phyloP scores from a whole-genome alignment of 148 eudicot genomes.

The Cornus controversa region DNA sequence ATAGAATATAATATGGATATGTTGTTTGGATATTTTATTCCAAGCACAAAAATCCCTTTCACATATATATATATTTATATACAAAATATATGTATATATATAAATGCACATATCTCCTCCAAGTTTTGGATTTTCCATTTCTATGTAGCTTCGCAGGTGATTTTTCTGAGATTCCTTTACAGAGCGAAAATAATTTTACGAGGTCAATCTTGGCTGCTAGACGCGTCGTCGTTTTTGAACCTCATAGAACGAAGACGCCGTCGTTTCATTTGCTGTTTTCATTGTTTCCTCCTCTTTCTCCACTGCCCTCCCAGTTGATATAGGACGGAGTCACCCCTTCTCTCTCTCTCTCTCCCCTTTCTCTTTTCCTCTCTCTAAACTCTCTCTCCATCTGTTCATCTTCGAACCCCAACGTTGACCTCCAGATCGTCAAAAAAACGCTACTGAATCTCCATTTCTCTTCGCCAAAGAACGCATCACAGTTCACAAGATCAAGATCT shows the following conservation, averaged over 20 bases:
- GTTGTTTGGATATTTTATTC: too few relatives aligned
- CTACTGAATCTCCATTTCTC: neutral
- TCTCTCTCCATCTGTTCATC: neutral
- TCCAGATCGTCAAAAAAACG: neutral
- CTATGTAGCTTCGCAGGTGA: neutral
- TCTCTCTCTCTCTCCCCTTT: neutral
- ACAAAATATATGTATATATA: too few relatives aligned
- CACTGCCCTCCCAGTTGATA: too few relatives aligned
- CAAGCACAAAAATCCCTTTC: neutral
- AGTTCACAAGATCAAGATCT: conserved; percentile 5
- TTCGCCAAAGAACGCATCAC: neutral
- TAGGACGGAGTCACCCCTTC: too few relatives aligned
- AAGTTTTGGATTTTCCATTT: neutral
- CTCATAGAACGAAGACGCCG: neutral
- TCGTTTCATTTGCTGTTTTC: neutral
- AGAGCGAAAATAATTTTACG: neutral
- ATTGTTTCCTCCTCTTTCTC: neutral
- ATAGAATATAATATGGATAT: too few relatives aligned
- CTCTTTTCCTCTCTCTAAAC: neutral
- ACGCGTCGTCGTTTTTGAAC: neutral
- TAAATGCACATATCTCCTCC: neutral
- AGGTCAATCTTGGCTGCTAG: neutral
- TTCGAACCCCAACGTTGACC: conserved; percentile 11
- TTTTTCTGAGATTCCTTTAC: neutral
- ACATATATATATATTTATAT: too few relatives aligned